Evolutionary conservation across 2,329 filamentous ascomycete species (phyloP).

Genomic region (Mariannaea sp.): DNA sequence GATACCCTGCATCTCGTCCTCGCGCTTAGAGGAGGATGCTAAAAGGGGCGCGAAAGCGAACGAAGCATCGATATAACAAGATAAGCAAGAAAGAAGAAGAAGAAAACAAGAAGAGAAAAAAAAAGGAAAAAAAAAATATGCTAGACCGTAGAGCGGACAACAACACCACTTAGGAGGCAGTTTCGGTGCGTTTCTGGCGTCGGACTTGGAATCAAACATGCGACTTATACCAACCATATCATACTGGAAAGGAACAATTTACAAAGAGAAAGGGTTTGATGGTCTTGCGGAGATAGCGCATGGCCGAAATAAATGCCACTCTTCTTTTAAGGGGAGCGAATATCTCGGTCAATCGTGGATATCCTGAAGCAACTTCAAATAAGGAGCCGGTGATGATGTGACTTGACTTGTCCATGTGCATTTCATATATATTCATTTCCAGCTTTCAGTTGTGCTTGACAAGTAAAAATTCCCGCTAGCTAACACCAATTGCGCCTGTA

Average conservation of each 20-base stretch:
- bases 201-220: conserved; percentile 10
- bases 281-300: neutral
- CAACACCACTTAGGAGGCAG: conserved; percentile 8
- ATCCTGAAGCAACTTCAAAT: neutral
- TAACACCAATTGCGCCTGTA: too few species aligned
- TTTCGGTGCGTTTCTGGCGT: conserved; percentile 22
- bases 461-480: too few species aligned
- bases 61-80: neutral
- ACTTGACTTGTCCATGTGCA: too few species aligned
- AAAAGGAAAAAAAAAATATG: neutral
- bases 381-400: neutral
- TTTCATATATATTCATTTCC: too few species aligned
- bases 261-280: conserved; percentile 5
- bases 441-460: too few species aligned
- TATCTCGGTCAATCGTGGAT: neutral
- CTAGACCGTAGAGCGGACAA: conserved; percentile 1
- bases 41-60: neutral
- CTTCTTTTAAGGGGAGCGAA: neutral
- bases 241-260: conserved; percentile 14
- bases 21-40: conserved; percentile 79
- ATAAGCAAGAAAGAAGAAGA: neutral
- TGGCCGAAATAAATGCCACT: conserved; percentile 1
- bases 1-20: conserved; percentile 95
- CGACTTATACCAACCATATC: conserved; percentile 8
- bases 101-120: neutral